A percentile compares a stretch with the other conserved stretches of the same genome.
These are phyloP conservation scores for Cercospora berteroae DNA, from an alignment of 2,329 filamentous ascomycete genomes.

Conservation along the genomic window DNA sequence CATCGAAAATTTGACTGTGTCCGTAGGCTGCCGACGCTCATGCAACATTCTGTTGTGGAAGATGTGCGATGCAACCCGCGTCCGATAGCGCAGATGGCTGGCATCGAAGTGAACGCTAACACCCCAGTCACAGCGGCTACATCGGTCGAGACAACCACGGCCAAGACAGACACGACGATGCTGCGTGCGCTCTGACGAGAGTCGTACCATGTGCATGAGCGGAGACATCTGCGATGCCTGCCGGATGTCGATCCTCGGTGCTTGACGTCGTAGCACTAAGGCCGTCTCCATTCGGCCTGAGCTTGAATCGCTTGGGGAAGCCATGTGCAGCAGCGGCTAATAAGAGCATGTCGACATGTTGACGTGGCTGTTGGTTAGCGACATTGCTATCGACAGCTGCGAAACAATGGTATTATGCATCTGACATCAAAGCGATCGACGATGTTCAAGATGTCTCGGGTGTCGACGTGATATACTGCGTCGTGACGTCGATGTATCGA, in stretches of 20 bases:
- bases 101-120: not conserved
- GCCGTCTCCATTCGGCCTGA: not conserved
- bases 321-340: not conserved
- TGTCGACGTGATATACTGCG: not conserved
- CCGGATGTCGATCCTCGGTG: not conserved
- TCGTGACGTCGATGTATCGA: conserved; percentile 1
- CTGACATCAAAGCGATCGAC: conserved; percentile 2
- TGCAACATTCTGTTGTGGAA: not conserved
- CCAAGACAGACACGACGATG: not conserved
- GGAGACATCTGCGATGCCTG: conserved; percentile 4
- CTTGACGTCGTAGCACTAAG: not conserved
- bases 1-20: not conserved
- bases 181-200: not conserved
- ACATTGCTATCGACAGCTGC: not conserved
- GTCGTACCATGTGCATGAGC: not conserved
- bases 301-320: not conserved
- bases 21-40: not conserved
- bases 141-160: not conserved
- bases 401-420: not conserved
- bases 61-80: not conserved
- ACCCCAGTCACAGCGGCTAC: not conserved
- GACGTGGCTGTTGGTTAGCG: not conserved
- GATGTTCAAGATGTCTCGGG: not conserved
- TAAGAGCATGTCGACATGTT: not conserved
- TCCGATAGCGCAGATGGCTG: not conserved